phyloP scores from a whole-genome alignment of 2,329 filamentous ascomycete species.

The Fusarium sp. region DNA sequence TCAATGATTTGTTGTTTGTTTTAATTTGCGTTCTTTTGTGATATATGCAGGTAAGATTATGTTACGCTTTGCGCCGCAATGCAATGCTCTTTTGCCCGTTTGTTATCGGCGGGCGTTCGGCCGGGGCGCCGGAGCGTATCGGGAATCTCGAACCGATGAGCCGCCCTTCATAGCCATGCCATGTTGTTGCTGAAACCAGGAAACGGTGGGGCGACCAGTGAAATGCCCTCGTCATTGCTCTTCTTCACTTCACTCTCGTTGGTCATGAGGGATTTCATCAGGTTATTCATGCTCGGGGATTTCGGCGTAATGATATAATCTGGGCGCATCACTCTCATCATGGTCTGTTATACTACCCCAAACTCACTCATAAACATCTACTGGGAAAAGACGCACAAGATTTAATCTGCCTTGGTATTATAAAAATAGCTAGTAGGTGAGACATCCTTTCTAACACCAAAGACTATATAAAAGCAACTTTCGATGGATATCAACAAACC shows the following conservation, averaged over 20 bases:
- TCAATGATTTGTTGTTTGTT: neutral
- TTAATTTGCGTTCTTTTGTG: neutral
- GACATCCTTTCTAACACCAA: constrained; percentile 21
- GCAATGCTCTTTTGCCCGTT: neutral
- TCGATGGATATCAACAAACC: constrained; percentile 36
- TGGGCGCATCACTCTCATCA: neutral
- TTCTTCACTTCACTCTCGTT: neutral
- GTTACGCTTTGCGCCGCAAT: neutral
- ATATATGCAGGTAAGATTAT: neutral
- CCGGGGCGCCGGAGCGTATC: constrained; percentile 2
- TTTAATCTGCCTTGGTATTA: constrained; percentile 24
- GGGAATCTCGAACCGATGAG: constrained; percentile 29
- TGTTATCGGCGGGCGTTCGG: neutral
- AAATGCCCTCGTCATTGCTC: constrained; percentile 10
- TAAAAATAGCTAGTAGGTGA: constrained; percentile 26
- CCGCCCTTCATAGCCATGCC: constrained; percentile 9
- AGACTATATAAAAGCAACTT: constrained; percentile 26
- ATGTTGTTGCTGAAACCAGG: constrained; percentile 7
- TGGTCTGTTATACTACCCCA: neutral
- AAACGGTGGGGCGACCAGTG: constrained; percentile 8
- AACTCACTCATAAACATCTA: neutral
- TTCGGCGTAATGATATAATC: neutral
- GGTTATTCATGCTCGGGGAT: constrained; percentile 1
- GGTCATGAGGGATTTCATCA: constrained; percentile 35
- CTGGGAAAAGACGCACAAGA: neutral